Conservation (phyloP, 129 eudicot species). For the Artemisia annua region DNA sequence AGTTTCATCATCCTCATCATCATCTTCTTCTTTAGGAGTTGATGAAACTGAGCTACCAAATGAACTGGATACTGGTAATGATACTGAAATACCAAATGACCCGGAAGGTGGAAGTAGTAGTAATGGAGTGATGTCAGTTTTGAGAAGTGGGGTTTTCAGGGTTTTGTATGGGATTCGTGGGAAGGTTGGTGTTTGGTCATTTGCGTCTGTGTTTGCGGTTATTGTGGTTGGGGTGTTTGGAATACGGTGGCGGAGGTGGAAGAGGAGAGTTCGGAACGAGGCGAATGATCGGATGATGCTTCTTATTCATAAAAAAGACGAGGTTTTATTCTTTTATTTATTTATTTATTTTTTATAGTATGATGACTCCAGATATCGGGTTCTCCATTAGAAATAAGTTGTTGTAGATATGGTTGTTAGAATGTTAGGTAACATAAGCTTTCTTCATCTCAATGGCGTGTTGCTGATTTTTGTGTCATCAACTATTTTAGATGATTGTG, state of each 20-base stretch:
- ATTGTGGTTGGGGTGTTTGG: neutral
- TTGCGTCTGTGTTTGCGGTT: neutral
- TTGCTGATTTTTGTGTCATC: too few species aligned
- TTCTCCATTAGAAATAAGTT: neutral
- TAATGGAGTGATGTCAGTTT: too few species aligned
- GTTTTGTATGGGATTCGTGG: neutral
- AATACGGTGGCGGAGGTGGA: neutral
- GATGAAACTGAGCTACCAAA: neutral
- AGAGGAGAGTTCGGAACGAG: neutral
- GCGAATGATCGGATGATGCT: slow-evolving; percentile 2
- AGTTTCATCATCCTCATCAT: neutral
- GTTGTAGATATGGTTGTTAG: slow-evolving; percentile 1
- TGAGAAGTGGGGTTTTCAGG: neutral
- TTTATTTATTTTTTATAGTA: too few species aligned
- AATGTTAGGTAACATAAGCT: neutral
- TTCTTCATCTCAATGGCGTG: neutral
- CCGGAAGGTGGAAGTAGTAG: too few species aligned
- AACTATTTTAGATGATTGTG: too few species aligned
- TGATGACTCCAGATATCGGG: too few species aligned
- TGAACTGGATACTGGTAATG: neutral
- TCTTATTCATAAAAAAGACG: slow-evolving; percentile 2
- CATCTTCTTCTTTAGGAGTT: slow-evolving; percentile 1
- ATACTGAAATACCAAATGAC: too few species aligned
- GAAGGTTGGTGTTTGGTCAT: slow-evolving; percentile 9
- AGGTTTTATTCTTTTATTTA: too few species aligned